Evolutionary conservation across 2,329 filamentous ascomycete genomes (phyloP), one percentile per base, ranked within the genome.

Genomic region (Colletotrichum zoysiae): DNA sequence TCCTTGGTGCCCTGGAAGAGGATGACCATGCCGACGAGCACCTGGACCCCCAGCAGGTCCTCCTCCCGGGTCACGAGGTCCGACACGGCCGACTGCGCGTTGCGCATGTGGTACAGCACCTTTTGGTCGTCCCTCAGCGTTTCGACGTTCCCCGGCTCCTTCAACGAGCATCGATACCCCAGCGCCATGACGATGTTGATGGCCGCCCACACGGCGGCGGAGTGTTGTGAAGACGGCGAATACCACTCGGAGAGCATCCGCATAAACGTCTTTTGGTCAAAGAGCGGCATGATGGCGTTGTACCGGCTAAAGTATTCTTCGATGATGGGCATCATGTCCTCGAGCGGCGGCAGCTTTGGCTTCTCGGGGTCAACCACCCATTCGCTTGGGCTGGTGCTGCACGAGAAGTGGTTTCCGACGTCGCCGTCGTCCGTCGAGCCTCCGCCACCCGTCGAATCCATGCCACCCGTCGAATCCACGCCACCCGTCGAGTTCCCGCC

Each of bases 141-240:
- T 1, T 75, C 73, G 0, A 74, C 62, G 2, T 77, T 74, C 6
- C 74, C 71, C 0, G 76, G 75, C 3, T 77, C 76, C 5, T 75
- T 66, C 30, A 65, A 71, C 23, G 48, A 35, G 20, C 65, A 71
- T 11, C 79, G 77, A 51, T 81, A 79, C 1, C 80, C 80, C 5
- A 84, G 75, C 5, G 82, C 82, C 51, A 84, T 74, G 33, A 82
- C 81, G 42, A 81, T 78, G 12, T 83, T 82, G 23, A 84, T 81
- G 16, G 81, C 79, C 0, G 82, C 82, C 79, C 81, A 84, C 1
- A 62, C 68, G 0, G 68, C 68, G 67, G 1, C 65, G 44, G 7
- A 50, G 30, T 1, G 76, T 53, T 74, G 73, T 1, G 76, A 67
- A 2, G 70, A 56, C 3, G 76, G 69, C 2, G 75, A 77, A 56